phyloP scores from a whole-genome alignment of 345 rosid species.

The Punica granatum region DNA sequence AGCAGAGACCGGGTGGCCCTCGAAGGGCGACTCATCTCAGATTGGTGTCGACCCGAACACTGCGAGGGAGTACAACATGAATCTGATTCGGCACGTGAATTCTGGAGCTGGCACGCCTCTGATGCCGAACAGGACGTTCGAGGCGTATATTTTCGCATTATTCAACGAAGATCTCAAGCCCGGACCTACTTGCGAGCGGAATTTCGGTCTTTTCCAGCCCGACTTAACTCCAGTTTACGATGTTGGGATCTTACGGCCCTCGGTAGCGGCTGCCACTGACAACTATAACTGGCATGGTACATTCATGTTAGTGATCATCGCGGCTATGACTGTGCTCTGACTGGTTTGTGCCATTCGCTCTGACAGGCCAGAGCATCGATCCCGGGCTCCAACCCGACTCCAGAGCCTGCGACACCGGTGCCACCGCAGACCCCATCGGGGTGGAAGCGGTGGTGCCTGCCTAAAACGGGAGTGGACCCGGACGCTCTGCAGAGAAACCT shows the following conservation, averaged over 20 bases:
- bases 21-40: conserved; percentile 52
- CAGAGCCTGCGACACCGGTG: conserved; percentile 13
- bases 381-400: conserved; percentile 25
- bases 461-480: conserved; percentile 37
- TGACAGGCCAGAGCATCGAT: conserved; percentile 45
- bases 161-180: conserved; percentile 83
- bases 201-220: conserved; percentile 61
- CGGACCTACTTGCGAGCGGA: conserved; percentile 62
- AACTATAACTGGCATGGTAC: conserved; percentile 6
- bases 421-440: conserved; percentile 16
- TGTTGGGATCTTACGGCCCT: conserved; percentile 58
- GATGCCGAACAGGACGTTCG: conserved; percentile 80
- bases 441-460: conserved; percentile 44
- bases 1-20: conserved; percentile 93
- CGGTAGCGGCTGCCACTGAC: conserved; percentile 46
- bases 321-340: conserved; percentile 3
- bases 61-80: conserved; percentile 57
- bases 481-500: conserved; percentile 56
- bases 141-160: conserved; percentile 75
- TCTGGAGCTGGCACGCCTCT: conserved; percentile 72
- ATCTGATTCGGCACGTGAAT: conserved; percentile 48
- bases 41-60: conserved; percentile 42
- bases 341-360: conserved; percentile 9
- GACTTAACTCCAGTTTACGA: conserved; percentile 69
- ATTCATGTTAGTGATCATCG: conserved; percentile 4